Conservation (phyloP, 192 early-diverging fungal species). For the Backusella tuberculispora region DNA sequence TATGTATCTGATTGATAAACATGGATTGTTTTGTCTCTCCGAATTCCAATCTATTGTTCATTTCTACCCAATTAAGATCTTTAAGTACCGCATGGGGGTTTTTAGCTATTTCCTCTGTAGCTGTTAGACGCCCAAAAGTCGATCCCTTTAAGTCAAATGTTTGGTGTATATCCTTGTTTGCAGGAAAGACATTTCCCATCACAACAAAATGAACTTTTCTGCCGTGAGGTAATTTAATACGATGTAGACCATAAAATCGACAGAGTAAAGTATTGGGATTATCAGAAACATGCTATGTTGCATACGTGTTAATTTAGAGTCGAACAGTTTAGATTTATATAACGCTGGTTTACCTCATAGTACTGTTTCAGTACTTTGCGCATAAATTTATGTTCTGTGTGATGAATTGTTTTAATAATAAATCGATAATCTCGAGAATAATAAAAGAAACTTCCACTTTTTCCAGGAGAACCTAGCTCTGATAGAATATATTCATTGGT, state of each 20-base stretch:
- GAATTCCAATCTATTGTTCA: conserved; percentile 74
- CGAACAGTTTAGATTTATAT: neutral
- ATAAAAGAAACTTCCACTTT: conserved; percentile 97
- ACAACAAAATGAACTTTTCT: conserved; percentile 98
- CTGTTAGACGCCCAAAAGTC: conserved; percentile 80
- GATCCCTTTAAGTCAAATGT: conserved; percentile 98
- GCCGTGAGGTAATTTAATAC: conserved; percentile 92
- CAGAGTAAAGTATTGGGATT: conserved; percentile 93
- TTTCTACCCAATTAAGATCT: conserved; percentile 93
- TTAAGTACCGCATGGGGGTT: conserved; percentile 94
- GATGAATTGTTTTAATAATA: conserved; percentile 99
- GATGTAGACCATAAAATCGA: conserved; percentile 94
- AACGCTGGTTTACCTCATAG: conserved; percentile 61
- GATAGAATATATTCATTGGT: conserved; percentile 97
- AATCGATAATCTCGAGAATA: conserved; percentile 97
- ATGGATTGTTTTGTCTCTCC: conserved; percentile 80
- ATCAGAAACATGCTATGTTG: conserved; percentile 70
- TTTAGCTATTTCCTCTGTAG: conserved; percentile 71
- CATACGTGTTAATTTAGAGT: conserved; percentile 9
- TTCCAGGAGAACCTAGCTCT: conserved; percentile 93
- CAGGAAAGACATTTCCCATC: conserved; percentile 98
- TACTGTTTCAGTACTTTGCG: conserved; percentile 85
- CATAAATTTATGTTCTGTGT: conserved; percentile 94
- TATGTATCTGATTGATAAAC: conserved; percentile 85
- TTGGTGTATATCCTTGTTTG: conserved; percentile 96